A percentile compares a stretch with the other conserved stretches of the same genome.
Evolutionary conservation across 768 basidiomycete genomes (phyloP).

Genomic region (Lactarius hatsudake): DNA sequence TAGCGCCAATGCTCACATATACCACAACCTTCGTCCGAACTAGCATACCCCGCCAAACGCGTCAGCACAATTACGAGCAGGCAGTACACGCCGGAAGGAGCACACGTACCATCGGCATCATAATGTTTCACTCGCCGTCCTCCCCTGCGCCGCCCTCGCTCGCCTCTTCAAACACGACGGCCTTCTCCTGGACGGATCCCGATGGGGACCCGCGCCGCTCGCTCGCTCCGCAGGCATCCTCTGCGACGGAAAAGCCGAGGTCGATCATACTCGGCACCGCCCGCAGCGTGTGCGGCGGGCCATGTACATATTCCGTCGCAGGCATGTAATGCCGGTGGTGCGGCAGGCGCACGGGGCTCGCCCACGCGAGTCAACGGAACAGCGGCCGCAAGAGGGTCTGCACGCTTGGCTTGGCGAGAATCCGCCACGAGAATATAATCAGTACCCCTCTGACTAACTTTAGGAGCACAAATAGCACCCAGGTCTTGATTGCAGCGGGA

Average conservation of each 20-base stretch:
- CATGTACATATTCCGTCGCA: constrained; percentile 79
- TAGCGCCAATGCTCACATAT: constrained; percentile 79
- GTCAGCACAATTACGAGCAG: constrained; percentile 17
- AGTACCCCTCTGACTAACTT: constrained; percentile 61
- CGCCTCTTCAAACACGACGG: constrained; percentile 17
- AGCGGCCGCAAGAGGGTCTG: constrained; percentile 77
- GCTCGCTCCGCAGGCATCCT: constrained; percentile 37
- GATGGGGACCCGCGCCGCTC: constrained; percentile 25
- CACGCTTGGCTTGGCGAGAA: constrained; percentile 75
- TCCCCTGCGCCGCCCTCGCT: constrained; percentile 28
- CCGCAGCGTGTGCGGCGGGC: constrained; percentile 61
- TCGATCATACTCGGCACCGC: constrained; percentile 87
- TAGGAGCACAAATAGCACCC: constrained; percentile 38
- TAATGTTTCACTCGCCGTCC: constrained; percentile 63
- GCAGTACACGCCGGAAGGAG: neutral
- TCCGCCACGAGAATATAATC: constrained; percentile 82
- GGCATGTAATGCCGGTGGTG: constrained; percentile 86
- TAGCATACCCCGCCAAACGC: constrained; percentile 31
- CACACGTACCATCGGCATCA: constrained; percentile 74
- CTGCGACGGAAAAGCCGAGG: constrained; percentile 40
- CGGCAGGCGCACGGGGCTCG: constrained; percentile 61
- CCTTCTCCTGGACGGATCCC: constrained; percentile 17
- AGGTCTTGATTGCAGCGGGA: constrained; percentile 36
- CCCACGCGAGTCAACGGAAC: constrained; percentile 69
- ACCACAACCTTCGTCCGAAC: constrained; percentile 90